Evolutionary conservation across 2,329 filamentous ascomycete genomes (phyloP), one percentile per base, ranked within the genome.

Genomic region (Trichoderma polysporum): DNA sequence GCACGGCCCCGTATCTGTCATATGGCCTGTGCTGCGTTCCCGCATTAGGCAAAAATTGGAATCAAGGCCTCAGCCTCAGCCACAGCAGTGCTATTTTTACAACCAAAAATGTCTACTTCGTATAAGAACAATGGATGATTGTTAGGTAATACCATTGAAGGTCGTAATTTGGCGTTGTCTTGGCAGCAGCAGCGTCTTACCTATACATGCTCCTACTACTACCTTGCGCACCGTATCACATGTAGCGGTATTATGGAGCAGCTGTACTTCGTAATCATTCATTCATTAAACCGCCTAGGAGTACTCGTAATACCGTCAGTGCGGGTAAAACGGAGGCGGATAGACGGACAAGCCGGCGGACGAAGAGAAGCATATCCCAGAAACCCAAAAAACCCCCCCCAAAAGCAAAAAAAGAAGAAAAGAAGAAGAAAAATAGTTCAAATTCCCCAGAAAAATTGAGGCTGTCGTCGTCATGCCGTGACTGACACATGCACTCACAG

Each of bases 81-180:
- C 57, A 47, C 57, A 59, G 33, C 35, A 31, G 22, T 27, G 25
- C 60, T 63, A 52, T 53, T 63, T 63, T 56, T 63, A 47, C 39
- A 37, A 58, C 39, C 9, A 4, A 25, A 19, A 39, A n/a, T n/a
- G n/a, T n/a, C n/a, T n/a, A n/a, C n/a, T n/a, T n/a, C n/a, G n/a
- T n/a, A n/a, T n/a, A n/a, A n/a, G n/a, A n/a, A n/a, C n/a, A n/a
- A n/a, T n/a, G n/a, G n/a, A n/a, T n/a, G n/a, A n/a, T n/a, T n/a
- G n/a, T n/a, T n/a, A 49, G 50, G 50, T 35, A 35, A 54, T 33
- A 33, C 31, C 25, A 22, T 22, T 31, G 29, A 19, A 31, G 29
- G 31, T 17, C n/a, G 25, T 29, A 54, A 54, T 54, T 54, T 33
- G 25, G n/a, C 19, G 25, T 22, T 33, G 25, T 33, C 31, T 33